A percentile compares a stretch with the other conserved stretches of the same genome.
phyloP scores from a whole-genome alignment of 805 yeast genomes.

The Cyberlindnera nakhonratchasimensis region DNA sequence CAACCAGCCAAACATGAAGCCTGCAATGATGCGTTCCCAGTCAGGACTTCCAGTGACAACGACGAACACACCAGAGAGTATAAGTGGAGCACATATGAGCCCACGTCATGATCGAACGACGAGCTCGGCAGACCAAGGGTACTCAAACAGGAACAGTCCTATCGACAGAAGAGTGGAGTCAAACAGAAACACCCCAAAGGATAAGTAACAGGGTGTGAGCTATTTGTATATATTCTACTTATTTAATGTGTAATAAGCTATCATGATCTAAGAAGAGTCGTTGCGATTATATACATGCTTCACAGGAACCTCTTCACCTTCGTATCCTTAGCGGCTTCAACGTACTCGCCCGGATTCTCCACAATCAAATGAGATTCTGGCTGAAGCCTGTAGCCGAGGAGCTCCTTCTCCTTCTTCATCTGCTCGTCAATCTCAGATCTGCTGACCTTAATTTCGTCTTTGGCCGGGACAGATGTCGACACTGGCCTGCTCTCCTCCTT shows the following conservation, averaged over 20 bases:
- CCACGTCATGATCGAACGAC: constrained; percentile 11
- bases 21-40: constrained; percentile 11
- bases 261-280: too few species aligned
- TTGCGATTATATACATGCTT: constrained; percentile 2
- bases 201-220: background rate
- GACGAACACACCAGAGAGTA: constrained; percentile 9
- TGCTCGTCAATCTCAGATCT: constrained; percentile 23
- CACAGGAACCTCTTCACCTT: constrained; percentile 36
- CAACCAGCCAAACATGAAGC: constrained; percentile 15
- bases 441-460: constrained; percentile 13
- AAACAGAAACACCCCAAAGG: constrained; percentile 8
- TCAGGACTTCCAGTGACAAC: constrained; percentile 15
- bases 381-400: constrained; percentile 28
- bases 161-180: constrained; percentile 13
- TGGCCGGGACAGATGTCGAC: background rate
- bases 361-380: constrained; percentile 36
- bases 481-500: background rate
- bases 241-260: background rate
- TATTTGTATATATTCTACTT: background rate
- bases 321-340: constrained; percentile 36
- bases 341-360: constrained; percentile 38
- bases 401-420: constrained; percentile 30
- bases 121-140: background rate
- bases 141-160: constrained; percentile 11
- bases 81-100: constrained; percentile 2